Conservation (phyloP, 1,284 basidiomycete genomes). For the Ganoderma meredithae region DNA sequence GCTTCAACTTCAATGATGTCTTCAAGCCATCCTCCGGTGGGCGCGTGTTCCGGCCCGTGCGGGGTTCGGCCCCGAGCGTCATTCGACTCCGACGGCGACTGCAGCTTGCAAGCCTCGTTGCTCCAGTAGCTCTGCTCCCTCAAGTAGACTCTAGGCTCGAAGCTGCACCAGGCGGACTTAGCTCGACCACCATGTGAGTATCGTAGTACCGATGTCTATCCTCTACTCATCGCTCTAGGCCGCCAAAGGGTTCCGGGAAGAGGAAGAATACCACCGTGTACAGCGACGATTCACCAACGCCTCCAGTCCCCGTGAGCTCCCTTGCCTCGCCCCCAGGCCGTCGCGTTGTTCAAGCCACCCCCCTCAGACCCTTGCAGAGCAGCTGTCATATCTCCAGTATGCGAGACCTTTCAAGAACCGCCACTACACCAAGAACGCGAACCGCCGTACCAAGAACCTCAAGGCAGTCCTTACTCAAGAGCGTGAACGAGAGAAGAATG, state of each 20-base stretch:
- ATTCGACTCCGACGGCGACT: too few species aligned
- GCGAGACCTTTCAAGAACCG: constrained; percentile 81
- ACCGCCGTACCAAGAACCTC: constrained; percentile 75
- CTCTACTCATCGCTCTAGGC: constrained; percentile 49
- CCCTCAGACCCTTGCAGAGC: constrained; percentile 67
- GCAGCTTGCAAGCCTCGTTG: too few species aligned
- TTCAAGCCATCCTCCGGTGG: too few species aligned
- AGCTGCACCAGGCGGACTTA: not conserved
- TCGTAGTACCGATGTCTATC: not conserved
- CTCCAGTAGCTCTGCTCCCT: not conserved
- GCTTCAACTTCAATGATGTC: too few species aligned
- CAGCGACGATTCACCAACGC: constrained; percentile 42
- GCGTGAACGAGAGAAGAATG: constrained; percentile 71
- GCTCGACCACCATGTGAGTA: constrained; percentile 3
- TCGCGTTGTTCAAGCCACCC: not conserved
- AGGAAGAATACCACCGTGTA: constrained; percentile 34
- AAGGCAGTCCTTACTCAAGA: constrained; percentile 80
- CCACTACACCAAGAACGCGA: constrained; percentile 69
- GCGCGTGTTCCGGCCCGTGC: too few species aligned
- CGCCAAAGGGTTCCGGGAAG: constrained; percentile 42
- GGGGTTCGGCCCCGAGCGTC: too few species aligned
- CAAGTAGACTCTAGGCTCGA: not conserved
- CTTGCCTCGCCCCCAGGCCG: not conserved
- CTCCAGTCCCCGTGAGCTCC: constrained; percentile 37
- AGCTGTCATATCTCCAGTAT: constrained; percentile 71